Base-by-base conservation (phyloP, 495 filamentous ascomycete species). In the Neurospora sp. region DNA sequence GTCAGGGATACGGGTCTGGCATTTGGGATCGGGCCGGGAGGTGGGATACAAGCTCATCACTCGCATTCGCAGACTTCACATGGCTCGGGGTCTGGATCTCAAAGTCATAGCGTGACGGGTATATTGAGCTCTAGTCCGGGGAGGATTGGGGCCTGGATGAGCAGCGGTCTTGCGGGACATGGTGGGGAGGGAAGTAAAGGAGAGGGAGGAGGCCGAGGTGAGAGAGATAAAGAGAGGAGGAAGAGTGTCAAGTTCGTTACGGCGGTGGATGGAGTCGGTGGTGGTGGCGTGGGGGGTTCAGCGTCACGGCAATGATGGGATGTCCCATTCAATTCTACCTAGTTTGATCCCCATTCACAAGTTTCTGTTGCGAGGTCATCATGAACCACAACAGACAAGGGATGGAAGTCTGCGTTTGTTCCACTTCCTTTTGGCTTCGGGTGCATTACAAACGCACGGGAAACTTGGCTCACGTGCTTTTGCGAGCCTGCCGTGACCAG, bases 171-270 rank as follows among this genome's bases (percentile, higher is more conserved):
- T 14, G 73, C 71, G 12, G 39, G 71, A 44, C 39, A 35, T 16
- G 69, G 53, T 37, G 53, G 69, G 20, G 59, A 69, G 5, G 76
- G 74, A 1, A 78, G 78, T 9, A 85, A 85, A 20, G 65, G 83
- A 14, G 84, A 83, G 69, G 84, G 83, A 10, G 76, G 74, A 27
- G 72, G 74, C 1, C 44, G 48, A 2, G 72, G 79, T 3, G 44
- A 75, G 8, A 71, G 71, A 8, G 78, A 83, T 73, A 78, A 82
- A 71, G 86, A 88, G 77, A 79, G 85, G 72, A 80, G 85, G 77
- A 87, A 87, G 81, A 87, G 85, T 48, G 86, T 88, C 71, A 88
- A 88, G 80, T 85, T 87, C 73, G 84, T 80, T 0, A 79, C 80
- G 41, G 71, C 76, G 5, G 79, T 77, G 61, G 73, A 38, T 37